Evolutionary conservation across 2,329 filamentous ascomycete genomes (phyloP).

Genomic region (Cyanodermella asteris): DNA sequence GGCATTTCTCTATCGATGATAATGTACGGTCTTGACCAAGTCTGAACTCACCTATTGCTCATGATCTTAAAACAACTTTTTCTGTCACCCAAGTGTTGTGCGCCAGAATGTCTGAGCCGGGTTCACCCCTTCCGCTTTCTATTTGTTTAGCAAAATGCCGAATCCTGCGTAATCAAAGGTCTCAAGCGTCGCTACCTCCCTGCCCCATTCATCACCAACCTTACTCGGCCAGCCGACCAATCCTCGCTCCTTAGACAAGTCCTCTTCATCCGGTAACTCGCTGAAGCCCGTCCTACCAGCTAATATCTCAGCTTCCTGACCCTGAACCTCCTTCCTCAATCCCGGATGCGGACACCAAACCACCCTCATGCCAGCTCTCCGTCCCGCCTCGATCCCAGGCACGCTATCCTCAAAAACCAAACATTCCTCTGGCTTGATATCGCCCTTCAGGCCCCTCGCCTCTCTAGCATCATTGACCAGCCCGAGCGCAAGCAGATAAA

Average conservation of each 20-base stretch:
- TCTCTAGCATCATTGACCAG: constrained; percentile 69
- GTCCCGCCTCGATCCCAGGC: constrained; percentile 72
- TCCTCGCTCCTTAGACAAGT: constrained; percentile 16
- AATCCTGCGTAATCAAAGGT: constrained; percentile 38
- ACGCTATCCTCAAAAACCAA: constrained; percentile 93
- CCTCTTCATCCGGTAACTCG: constrained; percentile 17
- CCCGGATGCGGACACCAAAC: constrained; percentile 77
- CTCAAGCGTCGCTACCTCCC: constrained; percentile 30
- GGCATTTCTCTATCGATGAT: constrained; percentile 9
- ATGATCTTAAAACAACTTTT: too few relatives aligned
- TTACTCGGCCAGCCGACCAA: constrained; percentile 23
- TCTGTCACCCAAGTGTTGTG: too few relatives aligned
- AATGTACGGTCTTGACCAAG: constrained; percentile 7
- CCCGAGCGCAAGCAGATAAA: constrained; percentile 69
- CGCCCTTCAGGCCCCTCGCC: constrained; percentile 35
- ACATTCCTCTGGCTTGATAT: constrained; percentile 64
- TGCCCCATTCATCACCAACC: constrained; percentile 38
- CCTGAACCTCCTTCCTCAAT: constrained; percentile 52
- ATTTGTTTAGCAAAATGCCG: constrained; percentile 26
- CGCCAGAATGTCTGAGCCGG: too few relatives aligned
- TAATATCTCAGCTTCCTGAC: constrained; percentile 58
- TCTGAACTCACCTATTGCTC: too few relatives aligned
- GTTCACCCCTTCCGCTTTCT: too few relatives aligned
- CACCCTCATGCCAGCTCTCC: constrained; percentile 83
- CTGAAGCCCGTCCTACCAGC: constrained; percentile 38